These are phyloP conservation scores for Suhomyces coccinellae DNA, from an alignment of 1,139 yeast species.

Conservation along the genomic window DNA sequence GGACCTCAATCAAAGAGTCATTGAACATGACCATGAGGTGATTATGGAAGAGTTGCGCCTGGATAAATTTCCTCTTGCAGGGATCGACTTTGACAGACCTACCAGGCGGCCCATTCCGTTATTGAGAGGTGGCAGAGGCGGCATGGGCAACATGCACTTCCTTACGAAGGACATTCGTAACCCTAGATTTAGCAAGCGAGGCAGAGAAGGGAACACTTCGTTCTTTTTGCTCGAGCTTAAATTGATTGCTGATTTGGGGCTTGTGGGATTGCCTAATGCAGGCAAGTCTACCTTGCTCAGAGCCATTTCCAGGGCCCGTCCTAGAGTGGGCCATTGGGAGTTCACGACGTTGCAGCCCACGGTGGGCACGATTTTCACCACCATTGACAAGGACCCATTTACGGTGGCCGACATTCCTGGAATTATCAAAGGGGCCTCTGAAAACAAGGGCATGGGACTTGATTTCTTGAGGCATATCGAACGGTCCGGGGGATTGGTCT, in stretches of 20 bases:
- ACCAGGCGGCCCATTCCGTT: conserved; percentile 68
- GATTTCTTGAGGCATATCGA: conserved; percentile 92
- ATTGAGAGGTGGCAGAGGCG: conserved; percentile 86
- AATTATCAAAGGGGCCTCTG: conserved; percentile 80
- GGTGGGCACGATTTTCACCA: conserved; percentile 77
- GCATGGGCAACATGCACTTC: conserved; percentile 95
- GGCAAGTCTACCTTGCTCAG: conserved; percentile 88
- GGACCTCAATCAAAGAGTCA: conserved; percentile 62
- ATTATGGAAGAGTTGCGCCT: conserved; percentile 56
- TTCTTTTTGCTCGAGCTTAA: conserved; percentile 79
- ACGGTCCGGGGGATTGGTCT: conserved; percentile 84
- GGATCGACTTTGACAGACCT: conserved; percentile 70
- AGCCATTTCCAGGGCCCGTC: conserved; percentile 88
- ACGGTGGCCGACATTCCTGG: conserved; percentile 99
- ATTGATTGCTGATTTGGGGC: conserved; percentile 85
- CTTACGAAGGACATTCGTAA: conserved; percentile 79
- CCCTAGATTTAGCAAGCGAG: conserved; percentile 83
- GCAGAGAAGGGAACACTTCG: conserved; percentile 68
- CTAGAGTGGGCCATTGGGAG: conserved; percentile 95
- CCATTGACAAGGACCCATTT: conserved; percentile 69
- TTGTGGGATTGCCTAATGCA: conserved; percentile 95
- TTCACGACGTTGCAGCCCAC: conserved; percentile 93
- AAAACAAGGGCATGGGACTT: conserved; percentile 89
- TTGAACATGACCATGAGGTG: conserved; percentile 60
- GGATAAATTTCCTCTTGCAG: conserved; percentile 77